These are phyloP conservation scores for Eucalyptus decipiens DNA, from an alignment of 345 rosid species.

Conservation along the genomic window DNA sequence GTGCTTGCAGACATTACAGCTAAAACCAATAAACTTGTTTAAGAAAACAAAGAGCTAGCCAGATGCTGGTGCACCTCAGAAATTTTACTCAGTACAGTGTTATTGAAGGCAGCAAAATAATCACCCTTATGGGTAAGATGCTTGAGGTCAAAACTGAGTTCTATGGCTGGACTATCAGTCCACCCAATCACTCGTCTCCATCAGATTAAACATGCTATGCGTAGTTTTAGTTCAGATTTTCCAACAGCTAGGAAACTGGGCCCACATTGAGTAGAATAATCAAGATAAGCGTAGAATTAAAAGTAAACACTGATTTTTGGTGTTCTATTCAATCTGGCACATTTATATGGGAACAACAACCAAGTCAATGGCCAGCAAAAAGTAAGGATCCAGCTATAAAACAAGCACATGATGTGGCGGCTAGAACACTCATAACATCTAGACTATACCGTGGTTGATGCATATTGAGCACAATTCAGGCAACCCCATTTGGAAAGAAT, in stretches of 20 bases:
- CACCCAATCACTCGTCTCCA: slow-evolving; percentile 88
- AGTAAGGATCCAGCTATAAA: not conserved
- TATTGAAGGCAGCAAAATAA: slow-evolving; percentile 90
- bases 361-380: not conserved
- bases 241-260: slow-evolving; percentile 94
- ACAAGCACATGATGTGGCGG: not conserved
- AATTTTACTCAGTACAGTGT: slow-evolving; percentile 75
- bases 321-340: not conserved
- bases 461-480: not conserved
- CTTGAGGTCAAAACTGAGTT: slow-evolving; percentile 92
- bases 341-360: not conserved
- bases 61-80: slow-evolving; percentile 89
- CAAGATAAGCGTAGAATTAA: not conserved
- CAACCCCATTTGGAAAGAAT: not conserved
- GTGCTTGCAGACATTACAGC: slow-evolving; percentile 98
- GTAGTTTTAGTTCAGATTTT: slow-evolving; percentile 87
- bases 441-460: not conserved
- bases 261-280: slow-evolving; percentile 22
- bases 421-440: not conserved
- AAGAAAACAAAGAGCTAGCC: slow-evolving; percentile 67
- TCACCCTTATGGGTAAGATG: slow-evolving; percentile 84
- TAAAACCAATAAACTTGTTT: slow-evolving; percentile 86
- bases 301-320: not conserved
- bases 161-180: slow-evolving; percentile 67
- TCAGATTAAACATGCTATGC: slow-evolving; percentile 85